These are phyloP conservation scores for Primulina tabacum DNA, from an alignment of 257 asterid species.

Conservation along the genomic window DNA sequence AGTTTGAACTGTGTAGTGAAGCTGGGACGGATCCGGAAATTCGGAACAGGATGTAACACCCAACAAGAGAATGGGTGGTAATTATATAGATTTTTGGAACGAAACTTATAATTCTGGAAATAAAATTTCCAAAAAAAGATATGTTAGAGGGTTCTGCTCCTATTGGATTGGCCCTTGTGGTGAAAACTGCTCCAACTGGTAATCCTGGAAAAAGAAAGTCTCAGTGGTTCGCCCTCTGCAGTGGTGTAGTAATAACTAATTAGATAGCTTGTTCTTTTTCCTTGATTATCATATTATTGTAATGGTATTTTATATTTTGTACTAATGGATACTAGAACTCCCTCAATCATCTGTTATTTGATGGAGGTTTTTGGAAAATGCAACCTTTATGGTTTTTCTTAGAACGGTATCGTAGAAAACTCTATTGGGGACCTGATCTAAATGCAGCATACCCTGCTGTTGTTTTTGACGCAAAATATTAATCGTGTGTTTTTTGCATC, in stretches of 20 bases:
- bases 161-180: not conserved
- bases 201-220: not conserved
- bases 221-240: not conserved
- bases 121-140: not conserved
- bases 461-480: not conserved
- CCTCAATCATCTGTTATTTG: not conserved
- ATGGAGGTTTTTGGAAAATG: not conserved
- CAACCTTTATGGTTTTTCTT: not conserved
- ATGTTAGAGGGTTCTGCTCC: not conserved
- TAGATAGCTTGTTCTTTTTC: conserved; percentile 3
- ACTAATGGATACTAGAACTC: not conserved
- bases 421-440: conserved; percentile 2
- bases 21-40: not conserved
- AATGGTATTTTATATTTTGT: conserved; percentile 12
- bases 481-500: not conserved
- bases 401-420: not conserved
- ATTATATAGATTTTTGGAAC: not conserved
- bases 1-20: not conserved
- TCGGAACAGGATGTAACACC: not conserved
- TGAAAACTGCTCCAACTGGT: conserved; percentile 14
- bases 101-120: not conserved
- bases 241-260: not conserved
- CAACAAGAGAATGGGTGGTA: not conserved
- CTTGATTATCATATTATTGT: not conserved
- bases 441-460: not conserved